Base-by-base conservation (phyloP, 495 filamentous ascomycete genomes). In the Pseudevernia furfuracea region DNA sequence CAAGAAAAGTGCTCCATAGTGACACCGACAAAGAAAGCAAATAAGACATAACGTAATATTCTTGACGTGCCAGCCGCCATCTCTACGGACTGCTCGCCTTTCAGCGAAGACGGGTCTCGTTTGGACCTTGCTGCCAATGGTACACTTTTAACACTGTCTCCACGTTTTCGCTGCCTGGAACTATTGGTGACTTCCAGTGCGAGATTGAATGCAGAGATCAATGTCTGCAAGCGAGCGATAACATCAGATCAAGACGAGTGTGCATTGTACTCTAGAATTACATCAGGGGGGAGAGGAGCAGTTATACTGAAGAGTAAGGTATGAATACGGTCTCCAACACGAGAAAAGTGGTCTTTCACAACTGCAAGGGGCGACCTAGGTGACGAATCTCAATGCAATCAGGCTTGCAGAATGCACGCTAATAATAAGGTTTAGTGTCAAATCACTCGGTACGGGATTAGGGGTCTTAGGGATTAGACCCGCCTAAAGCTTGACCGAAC, bases 11-110 rank as follows among this genome's bases (percentile, higher is more conserved):
- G 38, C 46, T 8, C 37, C 38, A 28, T 11, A 32, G 36, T 64
- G 30, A 12, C 11, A 79, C 89, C 73, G 78, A 97, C 94, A 68
- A 95, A 85, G 71, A 90, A 84, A 63, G 91, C 88, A 69, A 97
- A 84, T 64, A 96, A 77, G 68, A 96, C 85, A 77, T 97, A 97
- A 73, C 95, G 90, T 73, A 93, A 73, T 74, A 89, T 89, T 76
- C 85, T 84, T 66, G 81, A 82, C 58, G 82, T 83, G 64, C 85
- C 80, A 46, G 85, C 77, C 68, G 86, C 84, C 88, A 91, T 91
- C 66, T 58, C 80, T 74, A 66, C 43, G 63, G 67, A 55, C 14
- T 65, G n/a, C 43, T 60, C 59, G 66, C 48, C 69, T 38, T 60
- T 48, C 19, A 44, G 67, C 63, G 66, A 57, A 62, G 52, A 43